A percentile compares a stretch with the other conserved stretches of the same genome.
Conservation (phyloP, 179 eudicot genomes). For the Actinidia chinensis region DNA sequence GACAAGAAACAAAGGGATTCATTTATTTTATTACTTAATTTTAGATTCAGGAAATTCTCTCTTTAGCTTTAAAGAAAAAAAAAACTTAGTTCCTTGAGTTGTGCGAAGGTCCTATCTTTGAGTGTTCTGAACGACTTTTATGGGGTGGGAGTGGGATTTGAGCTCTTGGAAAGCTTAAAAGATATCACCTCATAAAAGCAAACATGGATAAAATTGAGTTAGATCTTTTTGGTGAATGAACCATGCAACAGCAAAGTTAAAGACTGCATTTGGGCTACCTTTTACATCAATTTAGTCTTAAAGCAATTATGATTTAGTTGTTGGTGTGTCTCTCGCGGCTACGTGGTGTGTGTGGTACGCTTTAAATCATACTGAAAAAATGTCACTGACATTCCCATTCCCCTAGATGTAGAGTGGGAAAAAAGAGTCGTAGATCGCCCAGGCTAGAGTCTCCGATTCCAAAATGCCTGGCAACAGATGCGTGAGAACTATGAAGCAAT, state of each 20-base stretch:
- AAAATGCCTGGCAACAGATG: conserved; percentile 55
- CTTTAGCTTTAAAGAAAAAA: no score
- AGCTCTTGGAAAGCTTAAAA: not conserved
- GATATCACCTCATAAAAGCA: no score
- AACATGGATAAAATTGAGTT: no score
- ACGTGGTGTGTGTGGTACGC: not conserved
- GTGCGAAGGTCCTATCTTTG: no score
- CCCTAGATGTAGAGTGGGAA: conserved; percentile 60
- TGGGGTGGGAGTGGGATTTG: no score
- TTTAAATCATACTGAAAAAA: not conserved
- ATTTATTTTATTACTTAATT: no score
- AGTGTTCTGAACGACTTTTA: no score
- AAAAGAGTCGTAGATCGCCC: conserved; percentile 44
- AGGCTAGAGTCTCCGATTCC: conserved; percentile 49
- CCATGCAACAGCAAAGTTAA: conserved; percentile 12
- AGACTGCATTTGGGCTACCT: not conserved
- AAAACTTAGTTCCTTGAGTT: no score
- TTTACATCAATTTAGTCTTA: not conserved
- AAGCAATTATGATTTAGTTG: not conserved
- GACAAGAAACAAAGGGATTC: no score
- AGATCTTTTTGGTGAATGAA: no score
- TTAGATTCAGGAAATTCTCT: no score
- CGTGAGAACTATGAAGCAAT: conserved; percentile 67
- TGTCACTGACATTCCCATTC: not conserved
- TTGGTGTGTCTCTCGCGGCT: not conserved